Conservation (phyloP, 352 stramenopile species). For the Phytophthora kernoviae region DNA sequence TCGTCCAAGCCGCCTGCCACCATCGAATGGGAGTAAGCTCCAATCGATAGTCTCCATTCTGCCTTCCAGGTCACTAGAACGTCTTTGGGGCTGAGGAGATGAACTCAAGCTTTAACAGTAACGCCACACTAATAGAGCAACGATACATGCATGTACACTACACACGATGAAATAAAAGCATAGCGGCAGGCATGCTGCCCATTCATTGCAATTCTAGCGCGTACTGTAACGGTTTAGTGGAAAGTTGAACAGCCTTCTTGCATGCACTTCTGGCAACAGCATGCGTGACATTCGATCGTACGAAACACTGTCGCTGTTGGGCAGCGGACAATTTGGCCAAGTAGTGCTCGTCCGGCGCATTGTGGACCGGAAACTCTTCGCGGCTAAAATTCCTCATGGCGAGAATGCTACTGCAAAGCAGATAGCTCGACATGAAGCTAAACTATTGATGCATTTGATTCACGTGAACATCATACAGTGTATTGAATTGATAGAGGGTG, state of each 20-base stretch:
- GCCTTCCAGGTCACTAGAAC: slow-evolving; percentile 17
- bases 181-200: slow-evolving; percentile 18
- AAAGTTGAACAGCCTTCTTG: slow-evolving; percentile 6
- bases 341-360: slow-evolving; percentile 51
- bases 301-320: slow-evolving; percentile 49
- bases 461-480: slow-evolving; percentile 76
- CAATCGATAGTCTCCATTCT: slow-evolving; percentile 12
- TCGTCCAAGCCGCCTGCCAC: slow-evolving; percentile 99
- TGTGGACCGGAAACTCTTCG: slow-evolving; percentile 46
- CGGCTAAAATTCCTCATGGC: slow-evolving; percentile 49
- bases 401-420: slow-evolving; percentile 16
- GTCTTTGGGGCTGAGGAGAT: neutral
- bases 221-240: slow-evolving; percentile 5
- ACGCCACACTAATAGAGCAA: slow-evolving; percentile 42
- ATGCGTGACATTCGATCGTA: slow-evolving; percentile 44
- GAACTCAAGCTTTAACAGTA: slow-evolving; percentile 16
- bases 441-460: slow-evolving; percentile 46
- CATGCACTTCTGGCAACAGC: too few species aligned
- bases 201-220: slow-evolving; percentile 4
- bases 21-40: slow-evolving; percentile 98
- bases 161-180: slow-evolving; percentile 21
- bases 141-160: slow-evolving; percentile 47
- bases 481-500: slow-evolving; percentile 45
- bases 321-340: slow-evolving; percentile 63
- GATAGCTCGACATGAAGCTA: slow-evolving; percentile 43